These are phyloP conservation scores for Trichoderma gamsii DNA, from an alignment of 495 filamentous ascomycete genomes.

Conservation along the genomic window DNA sequence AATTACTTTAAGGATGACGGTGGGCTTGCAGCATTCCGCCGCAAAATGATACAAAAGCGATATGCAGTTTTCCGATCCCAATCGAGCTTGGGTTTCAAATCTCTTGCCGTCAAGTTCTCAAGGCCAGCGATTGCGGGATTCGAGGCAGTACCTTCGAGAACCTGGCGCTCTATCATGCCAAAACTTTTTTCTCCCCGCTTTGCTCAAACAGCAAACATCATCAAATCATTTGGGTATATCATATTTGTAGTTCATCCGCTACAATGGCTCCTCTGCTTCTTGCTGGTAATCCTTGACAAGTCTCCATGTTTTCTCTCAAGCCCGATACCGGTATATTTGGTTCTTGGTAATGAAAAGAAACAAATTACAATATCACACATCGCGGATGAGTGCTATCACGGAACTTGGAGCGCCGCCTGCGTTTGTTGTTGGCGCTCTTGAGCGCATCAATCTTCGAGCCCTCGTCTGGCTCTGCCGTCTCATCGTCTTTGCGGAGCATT, in stretches of 20 bases:
- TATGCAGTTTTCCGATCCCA: not conserved
- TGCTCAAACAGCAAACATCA: slow-evolving; percentile 4
- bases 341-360: not conserved
- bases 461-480: slow-evolving; percentile 36
- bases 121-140: not conserved
- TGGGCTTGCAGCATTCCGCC: not conserved
- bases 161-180: not conserved
- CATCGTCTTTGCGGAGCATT: slow-evolving; percentile 71
- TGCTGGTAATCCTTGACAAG: not conserved
- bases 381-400: slow-evolving; percentile 21
- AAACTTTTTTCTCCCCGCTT: not conserved
- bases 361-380: slow-evolving; percentile 30
- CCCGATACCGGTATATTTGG: not conserved
- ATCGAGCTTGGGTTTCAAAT: not conserved
- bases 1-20: not conserved
- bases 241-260: not conserved
- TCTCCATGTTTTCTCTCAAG: not conserved
- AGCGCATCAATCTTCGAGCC: slow-evolving; percentile 33
- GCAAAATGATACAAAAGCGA: not conserved
- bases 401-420: slow-evolving; percentile 22
- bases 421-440: slow-evolving; percentile 25
- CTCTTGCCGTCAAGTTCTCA: not conserved
- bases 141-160: not conserved
- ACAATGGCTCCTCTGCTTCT: not conserved
- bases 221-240: not conserved